A percentile compares a stretch with the other conserved stretches of the same genome.
Evolutionary conservation across 1,139 yeast genomes (phyloP).

Genomic region (Yamadazyma buinensis): DNA sequence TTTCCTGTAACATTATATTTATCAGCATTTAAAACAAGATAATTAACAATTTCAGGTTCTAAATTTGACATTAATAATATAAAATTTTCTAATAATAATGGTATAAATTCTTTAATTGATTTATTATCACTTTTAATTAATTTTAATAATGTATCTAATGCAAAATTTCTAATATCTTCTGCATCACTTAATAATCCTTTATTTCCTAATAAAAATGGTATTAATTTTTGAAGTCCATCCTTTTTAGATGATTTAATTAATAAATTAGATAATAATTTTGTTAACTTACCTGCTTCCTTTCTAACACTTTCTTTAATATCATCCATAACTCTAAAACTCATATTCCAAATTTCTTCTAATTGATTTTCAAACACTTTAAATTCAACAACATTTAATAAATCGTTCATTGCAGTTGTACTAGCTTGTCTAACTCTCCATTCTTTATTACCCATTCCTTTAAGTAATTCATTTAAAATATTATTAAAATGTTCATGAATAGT

Average conservation of each 20-base stretch:
- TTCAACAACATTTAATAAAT: slow-evolving; percentile 61
- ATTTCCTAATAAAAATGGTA: slow-evolving; percentile 78
- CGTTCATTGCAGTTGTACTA: slow-evolving; percentile 69
- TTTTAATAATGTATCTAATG: slow-evolving; percentile 69
- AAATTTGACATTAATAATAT: slow-evolving; percentile 74
- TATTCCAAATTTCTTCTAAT: slow-evolving; percentile 74
- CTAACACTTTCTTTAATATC: slow-evolving; percentile 95
- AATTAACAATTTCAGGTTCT: slow-evolving; percentile 89
- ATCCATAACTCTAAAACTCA: slow-evolving; percentile 87
- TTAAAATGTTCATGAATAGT: slow-evolving; percentile 54
- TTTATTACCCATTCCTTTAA: slow-evolving; percentile 68
- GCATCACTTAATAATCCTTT: slow-evolving; percentile 83
- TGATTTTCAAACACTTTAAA: slow-evolving; percentile 49
- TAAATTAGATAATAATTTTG: slow-evolving; percentile 62
- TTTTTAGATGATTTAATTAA: slow-evolving; percentile 42
- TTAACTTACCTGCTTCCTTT: slow-evolving; percentile 67
- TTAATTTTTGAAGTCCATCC: slow-evolving; percentile 53
- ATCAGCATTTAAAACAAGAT: slow-evolving; percentile 81
- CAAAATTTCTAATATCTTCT: slow-evolving; percentile 75
- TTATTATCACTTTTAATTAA: slow-evolving; percentile 61
- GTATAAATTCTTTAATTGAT: slow-evolving; percentile 64
- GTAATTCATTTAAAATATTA: slow-evolving; percentile 59
- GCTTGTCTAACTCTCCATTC: slow-evolving; percentile 97
- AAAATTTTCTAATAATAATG: slow-evolving; percentile 66
- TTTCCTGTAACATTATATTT: slow-evolving; percentile 72